Conservation (phyloP, 345 rosid species). For the Leavenworthia alabamica region DNA sequence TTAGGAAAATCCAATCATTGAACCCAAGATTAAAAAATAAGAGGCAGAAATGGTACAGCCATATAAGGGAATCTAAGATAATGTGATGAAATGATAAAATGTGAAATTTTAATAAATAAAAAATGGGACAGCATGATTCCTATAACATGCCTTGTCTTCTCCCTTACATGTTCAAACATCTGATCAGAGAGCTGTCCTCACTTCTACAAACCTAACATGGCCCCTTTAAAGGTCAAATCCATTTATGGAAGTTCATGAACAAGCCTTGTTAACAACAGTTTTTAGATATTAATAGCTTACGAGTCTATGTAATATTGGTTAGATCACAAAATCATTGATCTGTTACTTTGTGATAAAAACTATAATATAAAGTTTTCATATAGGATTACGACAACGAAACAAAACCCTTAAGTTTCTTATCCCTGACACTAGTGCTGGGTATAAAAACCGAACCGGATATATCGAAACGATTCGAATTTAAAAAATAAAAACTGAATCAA, state of each 20-base stretch:
- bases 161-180: conserved; percentile 33
- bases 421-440: too few relatives aligned
- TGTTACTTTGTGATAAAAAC: neutral
- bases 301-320: conserved; percentile 5
- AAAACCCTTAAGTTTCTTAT: too few relatives aligned
- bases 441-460: too few relatives aligned
- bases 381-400: too few relatives aligned
- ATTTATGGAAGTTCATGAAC: conserved; percentile 2
- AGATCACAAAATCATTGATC: conserved; percentile 4
- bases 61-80: conserved; percentile 17
- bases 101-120: conserved; percentile 7
- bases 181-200: conserved; percentile 31
- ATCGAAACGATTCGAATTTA: too few relatives aligned
- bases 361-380: neutral
- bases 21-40: neutral
- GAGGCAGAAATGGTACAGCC: conserved; percentile 27
- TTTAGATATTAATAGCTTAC: conserved; percentile 8
- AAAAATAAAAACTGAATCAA: too few relatives aligned
- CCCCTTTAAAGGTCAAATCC: conserved; percentile 28
- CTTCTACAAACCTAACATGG: conserved; percentile 33
- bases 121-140: conserved; percentile 32
- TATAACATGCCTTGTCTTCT: conserved; percentile 34
- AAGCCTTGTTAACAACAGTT: too few relatives aligned
- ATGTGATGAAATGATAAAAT: conserved; percentile 23
- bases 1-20: conserved; percentile 28